These are phyloP conservation scores for Trichophaea hybrida DNA, from an alignment of 2,329 filamentous ascomycete species.

Conservation along the genomic window DNA sequence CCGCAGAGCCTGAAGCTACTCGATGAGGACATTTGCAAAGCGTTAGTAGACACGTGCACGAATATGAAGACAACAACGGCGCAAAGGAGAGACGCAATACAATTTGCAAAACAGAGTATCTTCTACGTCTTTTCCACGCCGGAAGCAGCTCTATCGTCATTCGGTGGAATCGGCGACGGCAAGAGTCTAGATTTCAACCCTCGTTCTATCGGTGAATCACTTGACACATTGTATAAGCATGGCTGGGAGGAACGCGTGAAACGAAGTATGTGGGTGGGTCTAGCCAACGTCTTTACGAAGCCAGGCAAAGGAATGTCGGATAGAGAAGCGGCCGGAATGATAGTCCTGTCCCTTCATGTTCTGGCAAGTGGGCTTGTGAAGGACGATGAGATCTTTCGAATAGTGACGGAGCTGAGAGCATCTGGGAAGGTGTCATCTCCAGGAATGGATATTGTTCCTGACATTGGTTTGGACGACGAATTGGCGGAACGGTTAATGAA, in stretches of 20 bases:
- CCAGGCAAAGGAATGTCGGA: constrained; percentile 23
- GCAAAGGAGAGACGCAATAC: constrained; percentile 37
- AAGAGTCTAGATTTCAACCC: constrained; percentile 38
- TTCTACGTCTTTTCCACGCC: constrained; percentile 50
- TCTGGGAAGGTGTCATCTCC: neutral
- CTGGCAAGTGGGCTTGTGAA: constrained; percentile 14
- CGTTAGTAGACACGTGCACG: constrained; percentile 27
- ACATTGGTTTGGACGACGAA: constrained; percentile 30
- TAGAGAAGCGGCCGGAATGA: constrained; percentile 22
- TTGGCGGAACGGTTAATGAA: constrained; percentile 23
- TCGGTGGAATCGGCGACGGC: constrained; percentile 33
- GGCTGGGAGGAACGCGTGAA: constrained; percentile 37
- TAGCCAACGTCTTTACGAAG: constrained; percentile 40
- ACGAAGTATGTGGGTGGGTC: constrained; percentile 49
- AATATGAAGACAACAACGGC: constrained; percentile 15
- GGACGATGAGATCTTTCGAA: constrained; percentile 1
- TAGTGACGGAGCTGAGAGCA: neutral
- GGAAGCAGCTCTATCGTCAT: constrained; percentile 42
- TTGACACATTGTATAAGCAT: constrained; percentile 38
- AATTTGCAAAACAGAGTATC: constrained; percentile 49
- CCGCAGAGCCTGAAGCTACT: constrained; percentile 44
- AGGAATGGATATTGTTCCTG: constrained; percentile 21
- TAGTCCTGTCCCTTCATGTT: constrained; percentile 24
- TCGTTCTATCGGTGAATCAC: constrained; percentile 50
- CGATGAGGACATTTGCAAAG: constrained; percentile 42